These are phyloP conservation scores for Tulasnella sp. DNA, from an alignment of 768 basidiomycete species.

Conservation along the genomic window DNA sequence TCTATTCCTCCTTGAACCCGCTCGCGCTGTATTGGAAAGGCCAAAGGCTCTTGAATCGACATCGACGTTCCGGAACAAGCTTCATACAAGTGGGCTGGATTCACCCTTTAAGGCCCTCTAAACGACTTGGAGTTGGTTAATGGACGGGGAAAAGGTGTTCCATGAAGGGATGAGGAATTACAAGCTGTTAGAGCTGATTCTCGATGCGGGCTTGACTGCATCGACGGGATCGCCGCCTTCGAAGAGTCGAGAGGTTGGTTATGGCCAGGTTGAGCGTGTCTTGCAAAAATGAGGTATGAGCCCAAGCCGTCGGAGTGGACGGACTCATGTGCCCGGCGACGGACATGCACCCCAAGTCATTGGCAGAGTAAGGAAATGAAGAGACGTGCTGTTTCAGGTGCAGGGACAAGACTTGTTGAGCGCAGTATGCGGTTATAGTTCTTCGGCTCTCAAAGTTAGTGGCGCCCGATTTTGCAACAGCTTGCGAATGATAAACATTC, in stretches of 20 bases:
- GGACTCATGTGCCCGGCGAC: too few species aligned
- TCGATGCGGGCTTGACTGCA: slow-evolving; percentile 31
- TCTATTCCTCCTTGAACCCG: too few species aligned
- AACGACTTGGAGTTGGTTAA: slow-evolving; percentile 25
- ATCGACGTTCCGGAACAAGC: slow-evolving; percentile 35
- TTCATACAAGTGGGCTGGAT: slow-evolving; percentile 35
- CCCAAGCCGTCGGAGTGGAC: too few species aligned
- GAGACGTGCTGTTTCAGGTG: too few species aligned
- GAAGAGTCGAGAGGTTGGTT: slow-evolving; percentile 34
- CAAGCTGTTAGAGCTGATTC: slow-evolving; percentile 34
- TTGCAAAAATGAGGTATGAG: slow-evolving; percentile 23
- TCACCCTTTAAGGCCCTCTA: slow-evolving; percentile 31
- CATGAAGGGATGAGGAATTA: slow-evolving; percentile 35
- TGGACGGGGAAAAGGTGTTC: slow-evolving; percentile 23
- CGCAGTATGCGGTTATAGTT: too few species aligned
- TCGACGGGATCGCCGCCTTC: slow-evolving; percentile 33
- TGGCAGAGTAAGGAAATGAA: too few species aligned
- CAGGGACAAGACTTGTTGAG: too few species aligned
- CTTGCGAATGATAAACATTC: too few species aligned
- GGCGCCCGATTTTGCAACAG: too few species aligned
- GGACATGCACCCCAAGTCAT: too few species aligned
- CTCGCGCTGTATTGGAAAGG: too few species aligned
- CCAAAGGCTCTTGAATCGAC: slow-evolving; percentile 34
- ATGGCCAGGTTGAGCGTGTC: slow-evolving; percentile 31
- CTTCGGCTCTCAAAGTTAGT: too few species aligned